Evolutionary conservation across 2,329 filamentous ascomycete species (phyloP).

Genomic region (Fusarium sp.): DNA sequence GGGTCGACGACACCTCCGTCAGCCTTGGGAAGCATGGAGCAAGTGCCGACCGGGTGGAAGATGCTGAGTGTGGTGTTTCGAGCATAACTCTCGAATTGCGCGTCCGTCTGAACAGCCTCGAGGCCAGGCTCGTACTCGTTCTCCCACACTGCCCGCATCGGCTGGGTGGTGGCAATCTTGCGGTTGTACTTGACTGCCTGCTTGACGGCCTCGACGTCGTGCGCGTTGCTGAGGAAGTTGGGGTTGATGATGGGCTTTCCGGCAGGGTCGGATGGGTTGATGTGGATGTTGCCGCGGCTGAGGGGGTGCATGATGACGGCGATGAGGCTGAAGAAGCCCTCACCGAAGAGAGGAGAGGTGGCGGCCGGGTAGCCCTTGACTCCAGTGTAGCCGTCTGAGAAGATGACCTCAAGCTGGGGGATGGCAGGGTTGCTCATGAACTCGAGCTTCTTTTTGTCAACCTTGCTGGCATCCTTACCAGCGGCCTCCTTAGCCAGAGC

Average conservation of each 20-base stretch:
- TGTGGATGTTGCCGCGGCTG: constrained; percentile 51
- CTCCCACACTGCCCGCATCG: constrained; percentile 51
- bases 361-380: constrained; percentile 50
- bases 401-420: constrained; percentile 50
- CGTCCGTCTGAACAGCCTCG: constrained; percentile 36
- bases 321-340: constrained; percentile 63
- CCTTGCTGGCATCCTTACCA: constrained; percentile 47
- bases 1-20: constrained; percentile 64
- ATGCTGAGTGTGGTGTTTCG: constrained; percentile 40
- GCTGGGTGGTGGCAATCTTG: constrained; percentile 51
- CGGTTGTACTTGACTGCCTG: constrained; percentile 53
- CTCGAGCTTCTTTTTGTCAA: constrained; percentile 58
- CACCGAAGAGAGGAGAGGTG: constrained; percentile 39
- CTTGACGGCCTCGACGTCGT: constrained; percentile 52
- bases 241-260: constrained; percentile 45
- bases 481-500: constrained; percentile 44
- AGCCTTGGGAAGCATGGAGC: constrained; percentile 62
- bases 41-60: constrained; percentile 61
- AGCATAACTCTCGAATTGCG: constrained; percentile 34
- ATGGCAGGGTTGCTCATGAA: constrained; percentile 53
- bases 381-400: constrained; percentile 51
- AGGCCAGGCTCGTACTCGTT: constrained; percentile 54
- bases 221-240: constrained; percentile 47
- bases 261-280: constrained; percentile 32
- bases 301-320: constrained; percentile 74